These are phyloP conservation scores for Adansonia madagascariensis DNA, from an alignment of 441 rosid genomes.

Conservation along the genomic window DNA sequence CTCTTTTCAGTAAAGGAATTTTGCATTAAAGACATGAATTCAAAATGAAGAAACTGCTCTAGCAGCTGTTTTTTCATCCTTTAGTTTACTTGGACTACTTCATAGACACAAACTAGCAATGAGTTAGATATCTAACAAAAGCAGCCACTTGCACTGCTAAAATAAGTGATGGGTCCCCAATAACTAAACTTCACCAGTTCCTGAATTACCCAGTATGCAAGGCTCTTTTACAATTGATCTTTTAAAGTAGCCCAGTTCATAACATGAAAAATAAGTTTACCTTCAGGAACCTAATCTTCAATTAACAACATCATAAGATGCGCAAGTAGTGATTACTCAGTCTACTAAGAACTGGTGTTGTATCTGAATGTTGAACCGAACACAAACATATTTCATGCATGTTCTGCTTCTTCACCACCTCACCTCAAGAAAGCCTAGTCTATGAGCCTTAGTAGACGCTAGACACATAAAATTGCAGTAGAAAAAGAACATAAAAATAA, in stretches of 20 bases:
- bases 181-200: background rate
- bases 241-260: background rate
- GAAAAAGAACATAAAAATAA: too few species aligned
- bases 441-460: too few species aligned
- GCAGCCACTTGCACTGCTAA: background rate
- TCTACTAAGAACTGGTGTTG: background rate
- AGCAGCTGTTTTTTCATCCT: background rate
- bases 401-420: background rate
- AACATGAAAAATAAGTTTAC: background rate
- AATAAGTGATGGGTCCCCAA: background rate
- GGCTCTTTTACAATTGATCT: slow-evolving; percentile 4
- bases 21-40: background rate
- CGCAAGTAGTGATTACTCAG: background rate
- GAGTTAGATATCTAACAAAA: background rate
- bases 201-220: slow-evolving; percentile 1
- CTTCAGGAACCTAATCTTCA: background rate
- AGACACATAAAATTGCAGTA: too few species aligned
- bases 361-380: background rate
- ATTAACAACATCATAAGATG: background rate
- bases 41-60: background rate
- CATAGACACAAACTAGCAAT: background rate
- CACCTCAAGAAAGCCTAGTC: too few species aligned
- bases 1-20: background rate
- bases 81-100: background rate
- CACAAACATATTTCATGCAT: background rate